Conservation (phyloP, 192 early-diverging fungal genomes). For the Allomyces macrogynus region DNA sequence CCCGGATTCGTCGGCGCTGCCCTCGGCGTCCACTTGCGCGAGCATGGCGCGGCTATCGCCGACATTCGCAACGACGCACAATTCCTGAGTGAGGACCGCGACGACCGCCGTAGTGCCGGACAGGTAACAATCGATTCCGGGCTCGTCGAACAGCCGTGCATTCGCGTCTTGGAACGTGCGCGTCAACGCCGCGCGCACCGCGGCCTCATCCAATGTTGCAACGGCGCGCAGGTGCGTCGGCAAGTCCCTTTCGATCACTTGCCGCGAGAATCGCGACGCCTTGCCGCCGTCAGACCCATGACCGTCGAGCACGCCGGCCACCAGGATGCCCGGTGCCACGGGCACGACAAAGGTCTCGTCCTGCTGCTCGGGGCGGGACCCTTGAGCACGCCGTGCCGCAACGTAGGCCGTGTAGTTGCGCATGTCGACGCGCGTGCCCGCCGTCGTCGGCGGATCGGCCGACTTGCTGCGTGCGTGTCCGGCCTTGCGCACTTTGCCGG, state of each 20-base stretch:
- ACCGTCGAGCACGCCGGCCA: neutral
- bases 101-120: neutral
- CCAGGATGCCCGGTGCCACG: neutral
- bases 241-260: no score
- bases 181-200: no score
- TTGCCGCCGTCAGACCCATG: neutral
- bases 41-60: neutral
- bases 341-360: neutral
- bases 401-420: neutral
- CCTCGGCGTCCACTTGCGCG: no score
- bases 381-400: neutral
- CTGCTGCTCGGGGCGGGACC: neutral
- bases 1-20: no score
- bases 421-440: no score
- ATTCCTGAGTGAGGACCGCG: neutral
- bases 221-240: no score
- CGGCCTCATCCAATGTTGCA: no score
- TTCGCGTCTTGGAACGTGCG: no score
- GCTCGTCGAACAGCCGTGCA: neutral
- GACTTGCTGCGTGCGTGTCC: no score
- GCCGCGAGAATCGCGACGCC: neutral
- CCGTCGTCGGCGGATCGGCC: no score
- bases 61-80: neutral
- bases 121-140: neutral
- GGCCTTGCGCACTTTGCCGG: no score